Evolutionary conservation across 495 filamentous ascomycete genomes (phyloP).

Genomic region (Bathelium albidoporum): DNA sequence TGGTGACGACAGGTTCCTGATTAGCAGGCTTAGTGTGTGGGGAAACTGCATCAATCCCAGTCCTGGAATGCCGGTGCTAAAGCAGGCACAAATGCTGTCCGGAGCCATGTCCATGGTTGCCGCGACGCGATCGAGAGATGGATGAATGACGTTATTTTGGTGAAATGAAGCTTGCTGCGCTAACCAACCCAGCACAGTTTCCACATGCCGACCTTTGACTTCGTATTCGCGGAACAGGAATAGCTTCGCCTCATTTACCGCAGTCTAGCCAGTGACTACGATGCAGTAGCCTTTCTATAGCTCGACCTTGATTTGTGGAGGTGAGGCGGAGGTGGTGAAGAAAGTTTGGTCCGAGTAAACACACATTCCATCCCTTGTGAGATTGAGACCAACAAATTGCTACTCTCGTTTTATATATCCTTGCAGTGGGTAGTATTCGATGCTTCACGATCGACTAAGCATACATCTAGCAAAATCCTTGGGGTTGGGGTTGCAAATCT

Average conservation of each 20-base stretch:
- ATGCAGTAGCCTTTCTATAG: too few species aligned
- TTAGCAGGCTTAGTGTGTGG: neutral
- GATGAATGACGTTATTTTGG: conserved; percentile 2
- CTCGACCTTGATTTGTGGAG: too few species aligned
- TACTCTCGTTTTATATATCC: too few species aligned
- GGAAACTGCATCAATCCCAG: neutral
- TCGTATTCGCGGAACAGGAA: too few species aligned
- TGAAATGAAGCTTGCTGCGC: neutral
- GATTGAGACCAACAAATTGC: too few species aligned
- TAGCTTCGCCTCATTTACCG: too few species aligned
- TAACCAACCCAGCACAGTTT: neutral
- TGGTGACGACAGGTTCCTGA: conserved; percentile 6
- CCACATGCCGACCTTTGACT: neutral
- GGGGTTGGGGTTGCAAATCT: too few species aligned
- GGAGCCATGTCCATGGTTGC: neutral
- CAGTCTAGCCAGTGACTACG: too few species aligned
- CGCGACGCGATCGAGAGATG: neutral
- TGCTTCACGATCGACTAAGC: too few species aligned
- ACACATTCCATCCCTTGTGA: too few species aligned
- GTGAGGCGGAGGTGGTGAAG: neutral
- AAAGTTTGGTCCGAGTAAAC: neutral
- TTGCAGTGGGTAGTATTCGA: too few species aligned
- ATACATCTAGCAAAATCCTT: too few species aligned
- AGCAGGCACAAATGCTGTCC: neutral
- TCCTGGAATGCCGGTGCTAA: neutral